Conservation (phyloP, 2,329 filamentous ascomycete genomes). For the Fusarium siculi region DNA sequence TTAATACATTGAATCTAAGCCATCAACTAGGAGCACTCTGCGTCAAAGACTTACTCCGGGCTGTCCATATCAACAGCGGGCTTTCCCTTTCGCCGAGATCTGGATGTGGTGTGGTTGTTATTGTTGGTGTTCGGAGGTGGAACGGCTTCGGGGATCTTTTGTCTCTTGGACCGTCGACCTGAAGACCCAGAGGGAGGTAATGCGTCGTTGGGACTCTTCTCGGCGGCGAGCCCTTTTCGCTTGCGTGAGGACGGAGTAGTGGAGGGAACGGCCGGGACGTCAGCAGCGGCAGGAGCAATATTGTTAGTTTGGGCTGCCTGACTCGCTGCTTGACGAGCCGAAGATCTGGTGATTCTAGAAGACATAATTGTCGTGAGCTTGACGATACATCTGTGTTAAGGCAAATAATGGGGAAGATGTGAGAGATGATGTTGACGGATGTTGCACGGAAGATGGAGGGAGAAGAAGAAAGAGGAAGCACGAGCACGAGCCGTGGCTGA, state of each 20-base stretch:
- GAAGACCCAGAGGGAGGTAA: constrained; percentile 49
- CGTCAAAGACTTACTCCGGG: constrained; percentile 65
- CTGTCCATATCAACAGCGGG: constrained; percentile 75
- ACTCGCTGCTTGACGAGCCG: constrained; percentile 86
- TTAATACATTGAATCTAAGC: constrained; percentile 14
- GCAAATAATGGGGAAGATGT: constrained; percentile 31
- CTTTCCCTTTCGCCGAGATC: constrained; percentile 70
- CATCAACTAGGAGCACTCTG: background rate
- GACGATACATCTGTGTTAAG: constrained; percentile 35
- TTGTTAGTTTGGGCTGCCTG: constrained; percentile 61
- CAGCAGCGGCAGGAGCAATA: constrained; percentile 52
- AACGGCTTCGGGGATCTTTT: constrained; percentile 68
- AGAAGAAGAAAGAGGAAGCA: constrained; percentile 27
- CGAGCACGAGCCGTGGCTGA: constrained; percentile 23
- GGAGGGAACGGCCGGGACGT: constrained; percentile 55
- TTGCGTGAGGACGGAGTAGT: constrained; percentile 70
- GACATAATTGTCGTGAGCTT: constrained; percentile 79
- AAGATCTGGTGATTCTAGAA: constrained; percentile 94
- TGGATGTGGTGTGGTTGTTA: constrained; percentile 47
- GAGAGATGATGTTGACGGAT: constrained; percentile 19
- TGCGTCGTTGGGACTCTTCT: constrained; percentile 55
- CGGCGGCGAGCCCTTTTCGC: constrained; percentile 74
- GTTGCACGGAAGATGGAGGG: constrained; percentile 32
- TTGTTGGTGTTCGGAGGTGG: constrained; percentile 46
- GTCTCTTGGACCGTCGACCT: constrained; percentile 75